Evolutionary conservation across 73 alveolate species (phyloP), one percentile per base, ranked within the genome.

Genomic region (Paramecium bursaria): DNA sequence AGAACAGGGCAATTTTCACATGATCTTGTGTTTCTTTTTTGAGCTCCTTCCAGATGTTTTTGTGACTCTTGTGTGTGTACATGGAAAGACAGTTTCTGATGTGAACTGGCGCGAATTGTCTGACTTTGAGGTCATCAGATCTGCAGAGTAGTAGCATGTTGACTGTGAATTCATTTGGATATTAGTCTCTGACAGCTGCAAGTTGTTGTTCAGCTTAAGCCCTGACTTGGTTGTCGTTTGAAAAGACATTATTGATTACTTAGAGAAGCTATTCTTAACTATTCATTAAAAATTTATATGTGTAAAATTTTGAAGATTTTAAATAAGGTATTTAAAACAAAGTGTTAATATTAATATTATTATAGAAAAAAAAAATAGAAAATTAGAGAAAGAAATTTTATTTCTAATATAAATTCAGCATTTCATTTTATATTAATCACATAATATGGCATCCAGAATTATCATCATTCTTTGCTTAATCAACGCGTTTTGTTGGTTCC

Each of bases 141-240:
- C 82, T 42, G n/a, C 91, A 73, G 52, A 92, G 51, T 6, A 60
- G 75, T 47, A 92, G 48, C 33, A 92, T 50, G 35, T 52, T 42
- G 46, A 77, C 51, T 25, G 85, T 86, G 74, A 73, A 86, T 50
- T 92, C 92, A 73, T 87, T 92, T 23, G 97, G 95, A 21, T 90
- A 86, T 13, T 49, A 53, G 13, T 79, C 57, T 79, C 90, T 90
- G 31, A 85, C 49, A 27, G 46, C 75, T 75, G 50, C 76, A 29
- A 92, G 90, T 74, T 75, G 67, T 21, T 67, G 91, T 47, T 92
- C 97, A 4, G 92, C 94, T 27, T 60, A 76, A 51, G 60, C 67
- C 50, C 97, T 79, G 46, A 80, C 67, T 26, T 73, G 77, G 86
- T 92, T 92, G 75, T 92, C 96, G 19, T 42, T 22, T 14, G 82